Evolutionary conservation across 805 yeast genomes (phyloP).

Genomic region (Myxozyma neglecta): DNA sequence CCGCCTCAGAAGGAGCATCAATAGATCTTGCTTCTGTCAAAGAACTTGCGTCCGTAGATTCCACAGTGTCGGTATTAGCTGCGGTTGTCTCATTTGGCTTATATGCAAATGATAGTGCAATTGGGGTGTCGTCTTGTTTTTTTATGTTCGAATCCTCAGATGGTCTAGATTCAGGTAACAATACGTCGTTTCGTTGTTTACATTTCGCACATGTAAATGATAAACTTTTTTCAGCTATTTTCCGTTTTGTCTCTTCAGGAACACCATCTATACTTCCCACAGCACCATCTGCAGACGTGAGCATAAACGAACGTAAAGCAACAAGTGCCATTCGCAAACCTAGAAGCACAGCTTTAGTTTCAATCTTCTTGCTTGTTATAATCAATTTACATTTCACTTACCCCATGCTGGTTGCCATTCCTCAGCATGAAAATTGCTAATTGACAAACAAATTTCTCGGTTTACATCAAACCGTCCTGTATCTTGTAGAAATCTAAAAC

Average conservation of each 20-base stretch:
- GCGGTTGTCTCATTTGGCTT: background rate
- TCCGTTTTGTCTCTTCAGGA: constrained; percentile 19
- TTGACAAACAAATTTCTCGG: constrained; percentile 27
- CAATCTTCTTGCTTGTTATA: background rate
- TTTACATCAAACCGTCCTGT: constrained; percentile 29
- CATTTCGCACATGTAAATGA: constrained; percentile 12
- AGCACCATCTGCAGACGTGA: constrained; percentile 28
- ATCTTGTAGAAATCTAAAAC: constrained; percentile 33
- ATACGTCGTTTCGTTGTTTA: constrained; percentile 5
- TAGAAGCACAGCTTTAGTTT: background rate
- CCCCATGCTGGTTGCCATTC: constrained; percentile 33
- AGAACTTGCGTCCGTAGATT: background rate
- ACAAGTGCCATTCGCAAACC: constrained; percentile 27
- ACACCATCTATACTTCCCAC: constrained; percentile 29
- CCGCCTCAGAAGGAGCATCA: background rate
- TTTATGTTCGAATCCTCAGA: background rate
- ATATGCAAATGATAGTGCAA: background rate
- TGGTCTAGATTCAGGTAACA: background rate
- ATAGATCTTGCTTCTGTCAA: too few species aligned
- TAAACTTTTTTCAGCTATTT: constrained; percentile 21
- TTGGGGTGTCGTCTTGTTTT: background rate
- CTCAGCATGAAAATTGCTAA: constrained; percentile 30
- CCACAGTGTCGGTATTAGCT: background rate
- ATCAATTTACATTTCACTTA: background rate
- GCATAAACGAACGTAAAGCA: constrained; percentile 28